Conservation (phyloP, 192 early-diverging fungal species). For the Umbelopsis sp. region DNA sequence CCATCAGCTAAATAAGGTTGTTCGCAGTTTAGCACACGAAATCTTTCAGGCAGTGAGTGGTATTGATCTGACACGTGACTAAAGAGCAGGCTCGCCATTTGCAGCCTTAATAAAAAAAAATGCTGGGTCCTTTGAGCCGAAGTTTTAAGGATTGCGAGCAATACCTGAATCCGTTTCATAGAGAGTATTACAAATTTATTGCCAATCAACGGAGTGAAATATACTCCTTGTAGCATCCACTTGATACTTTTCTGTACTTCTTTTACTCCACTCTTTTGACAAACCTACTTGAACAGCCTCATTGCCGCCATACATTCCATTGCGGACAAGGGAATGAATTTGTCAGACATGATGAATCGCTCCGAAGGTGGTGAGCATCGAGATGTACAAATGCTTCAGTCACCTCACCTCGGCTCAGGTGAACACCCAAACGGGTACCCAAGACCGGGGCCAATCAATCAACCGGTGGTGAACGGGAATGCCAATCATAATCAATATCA, state of each 20-base stretch:
- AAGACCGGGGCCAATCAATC: background rate
- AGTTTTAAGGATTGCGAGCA: background rate
- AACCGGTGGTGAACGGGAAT: background rate
- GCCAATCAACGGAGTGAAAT: no score
- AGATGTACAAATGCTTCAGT: conserved; percentile 11
- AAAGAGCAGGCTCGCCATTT: background rate
- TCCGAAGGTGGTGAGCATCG: conserved; percentile 19
- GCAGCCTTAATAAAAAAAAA: conserved; percentile 2
- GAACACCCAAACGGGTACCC: background rate
- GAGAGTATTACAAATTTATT: no score
- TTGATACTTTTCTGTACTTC: background rate
- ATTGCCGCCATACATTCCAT: background rate
- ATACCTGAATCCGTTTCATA: no score
- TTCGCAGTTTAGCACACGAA: background rate
- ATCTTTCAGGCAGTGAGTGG: background rate
- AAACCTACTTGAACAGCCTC: no score
- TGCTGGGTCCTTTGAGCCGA: background rate
- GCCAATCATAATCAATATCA: background rate
- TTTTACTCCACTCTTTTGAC: background rate
- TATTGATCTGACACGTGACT: background rate
- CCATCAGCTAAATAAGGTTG: background rate
- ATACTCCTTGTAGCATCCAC: background rate
- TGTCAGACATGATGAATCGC: conserved; percentile 22
- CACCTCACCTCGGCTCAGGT: background rate
- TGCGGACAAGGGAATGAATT: conserved; percentile 18